These are phyloP conservation scores for Gossypium thurberi DNA, from an alignment of 345 rosid genomes.

Conservation along the genomic window DNA sequence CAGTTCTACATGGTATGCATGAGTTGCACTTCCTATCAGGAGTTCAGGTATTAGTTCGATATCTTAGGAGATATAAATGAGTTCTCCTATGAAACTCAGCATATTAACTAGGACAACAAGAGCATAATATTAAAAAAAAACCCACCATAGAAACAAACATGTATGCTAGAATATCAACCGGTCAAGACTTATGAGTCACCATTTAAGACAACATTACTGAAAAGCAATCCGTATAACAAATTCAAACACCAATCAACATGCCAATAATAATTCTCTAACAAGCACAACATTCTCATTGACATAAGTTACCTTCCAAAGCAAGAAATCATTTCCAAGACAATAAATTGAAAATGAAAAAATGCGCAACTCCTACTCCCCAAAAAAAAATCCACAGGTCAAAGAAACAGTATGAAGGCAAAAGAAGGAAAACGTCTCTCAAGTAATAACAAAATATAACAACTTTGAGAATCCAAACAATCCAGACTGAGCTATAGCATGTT, in stretches of 20 bases:
- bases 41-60: not conserved
- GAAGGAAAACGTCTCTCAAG: not conserved
- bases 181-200: not conserved
- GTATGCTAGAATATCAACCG: not conserved
- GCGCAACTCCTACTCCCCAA: not conserved
- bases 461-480: not conserved
- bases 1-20: not conserved
- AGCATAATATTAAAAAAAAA: not conserved
- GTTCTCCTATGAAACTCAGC: not conserved
- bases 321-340: not conserved
- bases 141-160: not conserved
- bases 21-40: not conserved
- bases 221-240: not conserved
- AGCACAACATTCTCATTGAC: not conserved
- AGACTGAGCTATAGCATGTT: not conserved
- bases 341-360: not conserved
- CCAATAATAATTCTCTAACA: not conserved
- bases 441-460: not conserved
- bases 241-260: not conserved
- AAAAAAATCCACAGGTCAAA: not conserved
- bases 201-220: not conserved
- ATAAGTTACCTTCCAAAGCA: not conserved
- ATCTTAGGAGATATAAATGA: not conserved
- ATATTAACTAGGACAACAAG: not conserved
- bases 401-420: not conserved